A percentile compares a stretch with the other conserved stretches of the same genome.
phyloP scores from a whole-genome alignment of 257 asterid species.

The Fraxinus americana region DNA sequence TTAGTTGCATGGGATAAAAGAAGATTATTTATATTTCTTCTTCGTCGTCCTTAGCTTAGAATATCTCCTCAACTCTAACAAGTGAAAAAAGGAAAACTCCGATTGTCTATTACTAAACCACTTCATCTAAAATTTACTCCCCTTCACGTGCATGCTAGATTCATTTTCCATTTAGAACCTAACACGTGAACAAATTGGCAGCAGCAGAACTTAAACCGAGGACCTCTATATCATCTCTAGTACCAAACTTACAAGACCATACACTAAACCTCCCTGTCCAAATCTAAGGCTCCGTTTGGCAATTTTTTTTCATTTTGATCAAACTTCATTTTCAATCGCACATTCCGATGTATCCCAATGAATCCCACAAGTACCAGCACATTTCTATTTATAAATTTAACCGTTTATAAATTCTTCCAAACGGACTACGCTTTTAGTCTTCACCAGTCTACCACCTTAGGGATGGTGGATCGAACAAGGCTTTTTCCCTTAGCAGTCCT shows the following conservation, averaged over 20 bases:
- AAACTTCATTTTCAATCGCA: too few relatives aligned
- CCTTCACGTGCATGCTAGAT: too few relatives aligned
- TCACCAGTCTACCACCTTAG: neutral
- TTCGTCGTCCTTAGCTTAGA: neutral
- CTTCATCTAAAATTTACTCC: neutral
- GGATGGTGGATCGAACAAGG: neutral
- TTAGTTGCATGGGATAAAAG: neutral
- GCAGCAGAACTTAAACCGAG: neutral
- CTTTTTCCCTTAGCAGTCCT: neutral
- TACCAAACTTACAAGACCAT: too few relatives aligned
- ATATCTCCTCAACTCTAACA: neutral
- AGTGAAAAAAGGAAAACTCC: neutral
- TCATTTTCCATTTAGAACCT: neutral
- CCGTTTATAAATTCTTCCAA: too few relatives aligned
- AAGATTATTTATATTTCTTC: neutral
- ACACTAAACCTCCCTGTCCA: neutral
- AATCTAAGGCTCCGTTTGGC: too few relatives aligned
- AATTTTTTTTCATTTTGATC: too few relatives aligned
- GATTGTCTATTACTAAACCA: too few relatives aligned
- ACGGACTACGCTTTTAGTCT: neutral
- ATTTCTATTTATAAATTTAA: too few relatives aligned
- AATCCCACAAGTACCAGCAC: too few relatives aligned
- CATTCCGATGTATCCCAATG: too few relatives aligned
- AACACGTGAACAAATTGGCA: neutral
- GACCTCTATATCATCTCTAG: neutral